Base-by-base conservation (phyloP, 2,329 filamentous ascomycete species). In the Juglanconis sp. region DNA sequence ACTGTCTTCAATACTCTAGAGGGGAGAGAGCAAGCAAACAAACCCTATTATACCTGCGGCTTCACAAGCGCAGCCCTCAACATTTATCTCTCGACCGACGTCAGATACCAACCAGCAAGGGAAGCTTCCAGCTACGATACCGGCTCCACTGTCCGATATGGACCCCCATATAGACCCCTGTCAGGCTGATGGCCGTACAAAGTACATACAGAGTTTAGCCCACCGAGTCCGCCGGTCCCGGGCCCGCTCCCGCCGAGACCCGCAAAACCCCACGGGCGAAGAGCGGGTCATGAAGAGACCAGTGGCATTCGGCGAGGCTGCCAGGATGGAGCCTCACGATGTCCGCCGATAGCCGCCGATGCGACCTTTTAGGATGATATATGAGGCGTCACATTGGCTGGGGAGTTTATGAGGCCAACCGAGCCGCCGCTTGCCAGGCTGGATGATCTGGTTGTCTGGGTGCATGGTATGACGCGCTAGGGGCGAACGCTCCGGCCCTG, bases 241-340 rank as follows among this genome's bases (percentile, higher is more conserved):
- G 24, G 24, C 24, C 24, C 24, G 24, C 24, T 24, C 15, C 51
- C 51, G 47, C 51, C 53, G 53, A 53, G 53, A 53, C 53, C 46
- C 51, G 58, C 51, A 42, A n/a, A 30, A 24, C 53, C 53, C 57
- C 52, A 54, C 51, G 61, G 57, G 49, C 15, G 52, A 32, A 50
- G n/a, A 51, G 52, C 34, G 38, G 44, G 46, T 52, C 53, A 15
- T 38, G 48, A 42, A 53, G 46, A 32, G 15, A 35, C 55, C 48
- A 61, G 56, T 58, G 59, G 50, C 42, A 34, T 53, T 58, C 55
- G n/a, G 50, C 52, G 56, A 57, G 55, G 36, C n/a, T n/a, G 30
- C 47, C 44, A 31, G 52, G 52, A 44, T 46, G 11, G 34, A 52
- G 49, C 49, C 32, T 47, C 53, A 35, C 3, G 3, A 6, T 32